Conservation (phyloP, 164 flowering plant species). For the Protea cynaroides region DNA sequence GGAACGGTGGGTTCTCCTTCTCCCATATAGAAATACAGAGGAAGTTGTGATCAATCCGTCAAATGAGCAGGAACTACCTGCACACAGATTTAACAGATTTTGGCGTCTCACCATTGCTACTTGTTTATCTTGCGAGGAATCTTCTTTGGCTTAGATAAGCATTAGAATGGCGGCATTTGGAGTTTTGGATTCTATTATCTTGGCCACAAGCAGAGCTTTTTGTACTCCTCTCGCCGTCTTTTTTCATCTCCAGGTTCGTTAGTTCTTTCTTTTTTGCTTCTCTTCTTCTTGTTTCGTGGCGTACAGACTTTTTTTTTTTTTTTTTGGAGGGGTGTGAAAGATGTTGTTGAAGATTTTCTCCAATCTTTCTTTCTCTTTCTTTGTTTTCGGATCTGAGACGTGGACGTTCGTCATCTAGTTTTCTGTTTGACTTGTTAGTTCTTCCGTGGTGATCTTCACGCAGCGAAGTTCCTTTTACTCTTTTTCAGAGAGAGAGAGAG, state of each 20-base stretch:
- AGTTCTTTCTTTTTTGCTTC: neutral
- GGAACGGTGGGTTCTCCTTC: neutral
- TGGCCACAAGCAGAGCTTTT: constrained; percentile 59
- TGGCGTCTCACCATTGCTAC: constrained; percentile 27
- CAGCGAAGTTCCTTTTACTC: too few relatives aligned
- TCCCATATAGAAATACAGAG: neutral
- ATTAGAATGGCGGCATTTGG: constrained; percentile 36
- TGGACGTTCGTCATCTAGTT: neutral
- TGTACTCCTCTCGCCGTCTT: constrained; percentile 60
- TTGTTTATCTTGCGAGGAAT: neutral
- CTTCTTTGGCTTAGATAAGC: constrained; percentile 1
- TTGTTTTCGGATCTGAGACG: constrained; percentile 6
- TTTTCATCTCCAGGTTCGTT: constrained; percentile 87
- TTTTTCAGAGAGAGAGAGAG: too few relatives aligned
- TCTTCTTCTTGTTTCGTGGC: neutral
- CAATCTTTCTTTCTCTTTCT: neutral
- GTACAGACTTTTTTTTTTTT: too few relatives aligned
- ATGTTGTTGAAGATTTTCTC: neutral
- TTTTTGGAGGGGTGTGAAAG: neutral
- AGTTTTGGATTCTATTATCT: constrained; percentile 46
- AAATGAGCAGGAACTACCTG: constrained; percentile 1
- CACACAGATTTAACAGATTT: constrained; percentile 22
- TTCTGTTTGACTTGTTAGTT: neutral
- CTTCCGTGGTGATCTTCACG: neutral
- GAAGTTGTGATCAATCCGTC: neutral